Base-by-base conservation (phyloP, 1,284 basidiomycete genomes). In the Mixia osmundae region DNA sequence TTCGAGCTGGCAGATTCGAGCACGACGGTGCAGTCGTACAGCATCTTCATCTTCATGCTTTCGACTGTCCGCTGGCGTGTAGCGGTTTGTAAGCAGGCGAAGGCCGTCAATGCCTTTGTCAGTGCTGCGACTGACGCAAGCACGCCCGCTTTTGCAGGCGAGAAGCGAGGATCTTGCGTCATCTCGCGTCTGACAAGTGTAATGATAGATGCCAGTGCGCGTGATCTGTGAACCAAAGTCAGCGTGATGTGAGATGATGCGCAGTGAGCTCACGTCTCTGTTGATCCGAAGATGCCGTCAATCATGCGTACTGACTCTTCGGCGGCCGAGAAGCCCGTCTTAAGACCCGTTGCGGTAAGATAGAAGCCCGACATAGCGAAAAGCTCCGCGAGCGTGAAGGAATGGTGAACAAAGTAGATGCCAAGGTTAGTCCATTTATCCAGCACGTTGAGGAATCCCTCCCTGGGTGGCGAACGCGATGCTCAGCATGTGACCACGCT, bases 101-200 rank as follows among this genome's bases (percentile, higher is more conserved):
- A 65, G 1, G 63, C 63, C 2, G 62, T 64, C 38, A 65, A 44
- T 3, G 62, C 61, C 42, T 60, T 63, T 1, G 63, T 65, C 35
- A 64, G 49, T 7, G 55, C 54, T 9, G 54, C 48, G n/a, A 61
- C 38, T 16, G 44, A 54, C 11, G 51, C 44, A 0, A 60, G 34
- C 8, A 45, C 53, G 25, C 54, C 52, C 35, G 47, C 50, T 11
- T 54, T 47, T 19, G 50, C 51, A 15, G 46, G 44, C 19, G 53
- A 47, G 39, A 56, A 58, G 26, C 21, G 30, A 4, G 45, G 41
- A 43, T 57, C 55, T 28, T 55, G 48, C 21, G 57, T 44, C 21
- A 63, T 39, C 47, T 66, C 63, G n/a, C 50, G 47, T 3, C 58
- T 48, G 2, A 62, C 57, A 25, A 64, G 54, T 1, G 55, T 52